A percentile compares a stretch with the other conserved stretches of the same genome.
Evolutionary conservation across 164 flowering plant genomes (phyloP).

Genomic region (Magnolia changhungtana): DNA sequence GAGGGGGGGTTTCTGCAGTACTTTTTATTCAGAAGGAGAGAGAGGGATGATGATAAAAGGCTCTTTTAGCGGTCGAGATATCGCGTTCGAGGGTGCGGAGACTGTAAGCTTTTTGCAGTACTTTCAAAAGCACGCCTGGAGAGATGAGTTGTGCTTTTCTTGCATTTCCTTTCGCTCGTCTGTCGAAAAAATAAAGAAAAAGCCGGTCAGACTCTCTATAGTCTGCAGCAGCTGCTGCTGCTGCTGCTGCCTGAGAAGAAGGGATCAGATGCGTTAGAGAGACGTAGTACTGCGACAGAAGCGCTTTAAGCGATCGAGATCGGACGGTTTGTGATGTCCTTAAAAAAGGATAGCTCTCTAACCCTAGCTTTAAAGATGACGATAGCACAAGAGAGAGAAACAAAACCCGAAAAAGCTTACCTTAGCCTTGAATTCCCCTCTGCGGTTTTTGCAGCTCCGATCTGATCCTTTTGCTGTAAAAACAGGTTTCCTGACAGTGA

Average conservation of each 20-base stretch:
- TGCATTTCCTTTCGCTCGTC: neutral
- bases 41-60: slow-evolving; percentile 8
- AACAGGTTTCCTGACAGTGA: slow-evolving; percentile 2
- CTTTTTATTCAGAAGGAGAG: slow-evolving; percentile 1
- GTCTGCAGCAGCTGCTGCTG: slow-evolving; percentile 1
- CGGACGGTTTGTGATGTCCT: neutral
- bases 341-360: neutral
- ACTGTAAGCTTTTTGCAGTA: slow-evolving; percentile 21
- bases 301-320: slow-evolving; percentile 1
- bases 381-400: neutral
- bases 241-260: neutral
- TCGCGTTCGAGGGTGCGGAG: slow-evolving; percentile 20
- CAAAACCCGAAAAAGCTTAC: slow-evolving; percentile 3
- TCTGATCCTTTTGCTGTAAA: slow-evolving; percentile 1
- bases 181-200: neutral
- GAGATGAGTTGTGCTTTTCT: slow-evolving; percentile 17
- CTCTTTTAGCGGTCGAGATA: slow-evolving; percentile 24
- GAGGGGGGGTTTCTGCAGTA: slow-evolving; percentile 32
- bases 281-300: slow-evolving; percentile 4
- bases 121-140: slow-evolving; percentile 22
- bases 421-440: slow-evolving; percentile 2
- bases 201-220: slow-evolving; percentile 7
- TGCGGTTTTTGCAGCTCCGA: neutral
- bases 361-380: slow-evolving; percentile 3
- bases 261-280: slow-evolving; percentile 12